Evolutionary conservation across 2,329 filamentous ascomycete species (phyloP).

Genomic region (Scedosporium aurantiacum): DNA sequence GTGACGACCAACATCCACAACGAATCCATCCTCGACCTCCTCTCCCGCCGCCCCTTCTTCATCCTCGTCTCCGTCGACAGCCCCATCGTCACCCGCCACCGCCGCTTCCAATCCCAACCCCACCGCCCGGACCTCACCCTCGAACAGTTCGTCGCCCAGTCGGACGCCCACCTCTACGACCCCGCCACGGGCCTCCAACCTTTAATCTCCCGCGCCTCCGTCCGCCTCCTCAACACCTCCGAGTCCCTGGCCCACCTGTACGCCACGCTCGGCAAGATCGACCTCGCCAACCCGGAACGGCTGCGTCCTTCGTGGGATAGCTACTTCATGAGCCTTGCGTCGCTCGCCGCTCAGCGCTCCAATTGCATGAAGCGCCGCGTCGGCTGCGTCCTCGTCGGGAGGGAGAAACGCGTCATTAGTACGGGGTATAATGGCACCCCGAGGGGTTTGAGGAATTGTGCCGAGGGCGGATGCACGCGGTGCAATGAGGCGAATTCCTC

Average conservation of each 20-base stretch:
- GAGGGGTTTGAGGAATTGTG: slow-evolving; percentile 77
- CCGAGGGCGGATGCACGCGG: slow-evolving; percentile 77
- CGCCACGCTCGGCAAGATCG: slow-evolving; percentile 58
- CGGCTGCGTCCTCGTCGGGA: slow-evolving; percentile 77
- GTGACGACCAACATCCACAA: slow-evolving; percentile 76
- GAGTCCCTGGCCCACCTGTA: slow-evolving; percentile 61
- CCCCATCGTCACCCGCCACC: slow-evolving; percentile 74
- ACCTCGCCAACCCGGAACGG: slow-evolving; percentile 67
- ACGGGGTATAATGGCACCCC: slow-evolving; percentile 99
- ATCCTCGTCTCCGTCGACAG: slow-evolving; percentile 86
- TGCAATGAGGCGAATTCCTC: slow-evolving; percentile 67
- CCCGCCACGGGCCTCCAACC: slow-evolving; percentile 54
- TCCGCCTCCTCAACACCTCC: slow-evolving; percentile 80
- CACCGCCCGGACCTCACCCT: slow-evolving; percentile 21
- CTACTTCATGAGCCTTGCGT: slow-evolving; percentile 97
- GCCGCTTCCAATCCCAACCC: slow-evolving; percentile 52
- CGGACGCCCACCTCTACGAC: slow-evolving; percentile 68
- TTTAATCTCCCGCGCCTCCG: slow-evolving; percentile 68
- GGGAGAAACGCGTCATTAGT: slow-evolving; percentile 75
- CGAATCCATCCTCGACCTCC: slow-evolving; percentile 60
- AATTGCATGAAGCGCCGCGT: slow-evolving; percentile 99
- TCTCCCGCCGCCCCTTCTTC: slow-evolving; percentile 80
- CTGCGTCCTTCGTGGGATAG: slow-evolving; percentile 88
- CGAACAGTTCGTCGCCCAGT: slow-evolving; percentile 44
- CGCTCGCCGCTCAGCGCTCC: slow-evolving; percentile 75